Evolutionary conservation across 768 basidiomycete species (phyloP).

Genomic region (Amylocystis lapponica): DNA sequence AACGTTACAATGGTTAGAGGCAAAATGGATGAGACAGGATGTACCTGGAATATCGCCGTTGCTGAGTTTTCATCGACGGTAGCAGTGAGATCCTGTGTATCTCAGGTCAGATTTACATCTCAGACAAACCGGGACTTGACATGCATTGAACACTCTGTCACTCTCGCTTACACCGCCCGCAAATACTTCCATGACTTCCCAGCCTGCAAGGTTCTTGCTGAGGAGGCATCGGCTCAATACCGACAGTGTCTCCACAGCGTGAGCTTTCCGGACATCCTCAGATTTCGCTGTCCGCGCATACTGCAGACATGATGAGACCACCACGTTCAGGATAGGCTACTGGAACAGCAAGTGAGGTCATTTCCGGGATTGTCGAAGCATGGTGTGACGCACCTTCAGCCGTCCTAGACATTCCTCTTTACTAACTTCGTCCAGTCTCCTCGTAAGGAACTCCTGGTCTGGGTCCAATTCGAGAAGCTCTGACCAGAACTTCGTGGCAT

Average conservation of each 20-base stretch:
- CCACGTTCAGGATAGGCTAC: conserved; percentile 43
- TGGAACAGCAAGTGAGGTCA: conserved; percentile 14
- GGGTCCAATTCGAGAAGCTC: conserved; percentile 47
- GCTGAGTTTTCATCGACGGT: conserved; percentile 42
- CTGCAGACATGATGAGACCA: conserved; percentile 44
- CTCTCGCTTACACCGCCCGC: conserved; percentile 55
- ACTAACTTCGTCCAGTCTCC: conserved; percentile 33
- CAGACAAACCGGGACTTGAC: conserved; percentile 9
- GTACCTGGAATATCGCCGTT: conserved; percentile 42
- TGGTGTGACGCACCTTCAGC: conserved; percentile 41
- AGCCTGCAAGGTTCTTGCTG: conserved; percentile 55
- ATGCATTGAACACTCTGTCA: conserved; percentile 52
- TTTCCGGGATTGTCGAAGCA: background rate
- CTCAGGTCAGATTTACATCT: background rate
- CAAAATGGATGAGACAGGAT: conserved; percentile 5
- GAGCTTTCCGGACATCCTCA: conserved; percentile 30
- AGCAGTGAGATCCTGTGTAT: conserved; percentile 45
- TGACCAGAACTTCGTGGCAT: conserved; percentile 44
- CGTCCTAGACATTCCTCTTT: conserved; percentile 45
- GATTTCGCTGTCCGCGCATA: conserved; percentile 31
- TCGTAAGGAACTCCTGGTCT: conserved; percentile 40
- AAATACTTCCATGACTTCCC: conserved; percentile 69
- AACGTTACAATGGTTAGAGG: background rate
- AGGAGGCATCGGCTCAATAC: conserved; percentile 43
- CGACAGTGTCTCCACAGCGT: conserved; percentile 48